These are phyloP conservation scores for Yamadazyma blattariae DNA, from an alignment of 1,139 yeast genomes.

Conservation along the genomic window DNA sequence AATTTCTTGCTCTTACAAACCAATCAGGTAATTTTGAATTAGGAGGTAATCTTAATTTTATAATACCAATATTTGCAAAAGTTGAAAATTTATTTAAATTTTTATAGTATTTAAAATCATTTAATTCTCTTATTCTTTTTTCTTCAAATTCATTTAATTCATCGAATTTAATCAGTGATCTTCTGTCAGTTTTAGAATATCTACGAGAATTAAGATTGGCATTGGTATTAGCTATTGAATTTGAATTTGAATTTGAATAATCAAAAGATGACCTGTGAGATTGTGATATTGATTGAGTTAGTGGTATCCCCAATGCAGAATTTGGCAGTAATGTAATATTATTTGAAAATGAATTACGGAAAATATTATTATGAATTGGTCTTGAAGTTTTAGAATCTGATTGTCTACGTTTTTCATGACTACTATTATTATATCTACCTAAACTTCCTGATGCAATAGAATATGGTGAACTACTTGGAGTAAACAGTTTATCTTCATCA, in stretches of 20 bases:
- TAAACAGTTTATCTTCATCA: slow-evolving; percentile 18
- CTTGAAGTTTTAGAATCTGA: slow-evolving; percentile 30
- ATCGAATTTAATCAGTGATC: slow-evolving; percentile 9
- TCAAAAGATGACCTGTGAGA: slow-evolving; percentile 22
- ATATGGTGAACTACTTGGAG: slow-evolving; percentile 38
- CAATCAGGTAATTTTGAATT: slow-evolving; percentile 66
- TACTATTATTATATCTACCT: slow-evolving; percentile 16
- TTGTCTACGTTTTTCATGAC: slow-evolving; percentile 35
- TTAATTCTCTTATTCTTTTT: slow-evolving; percentile 20
- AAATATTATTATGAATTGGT: slow-evolving; percentile 23
- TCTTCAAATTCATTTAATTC: slow-evolving; percentile 19
- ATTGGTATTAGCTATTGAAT: slow-evolving; percentile 1
- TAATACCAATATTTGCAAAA: slow-evolving; percentile 36
- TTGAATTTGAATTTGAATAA: background rate
- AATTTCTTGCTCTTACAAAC: slow-evolving; percentile 60
- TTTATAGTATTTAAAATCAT: slow-evolving; percentile 38
- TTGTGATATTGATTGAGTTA: no score
- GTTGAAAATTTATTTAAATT: slow-evolving; percentile 28
- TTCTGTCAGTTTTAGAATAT: slow-evolving; percentile 9
- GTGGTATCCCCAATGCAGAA: no score
- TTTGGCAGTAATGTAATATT: slow-evolving; percentile 15
- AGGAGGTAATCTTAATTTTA: slow-evolving; percentile 55
- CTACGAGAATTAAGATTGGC: no score
- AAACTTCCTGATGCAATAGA: slow-evolving; percentile 9
- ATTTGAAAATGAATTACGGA: slow-evolving; percentile 19